Evolutionary conservation across 345 rosid genomes (phyloP), one percentile per base, ranked within the genome.

Genomic region (Populus ilicifolia): DNA sequence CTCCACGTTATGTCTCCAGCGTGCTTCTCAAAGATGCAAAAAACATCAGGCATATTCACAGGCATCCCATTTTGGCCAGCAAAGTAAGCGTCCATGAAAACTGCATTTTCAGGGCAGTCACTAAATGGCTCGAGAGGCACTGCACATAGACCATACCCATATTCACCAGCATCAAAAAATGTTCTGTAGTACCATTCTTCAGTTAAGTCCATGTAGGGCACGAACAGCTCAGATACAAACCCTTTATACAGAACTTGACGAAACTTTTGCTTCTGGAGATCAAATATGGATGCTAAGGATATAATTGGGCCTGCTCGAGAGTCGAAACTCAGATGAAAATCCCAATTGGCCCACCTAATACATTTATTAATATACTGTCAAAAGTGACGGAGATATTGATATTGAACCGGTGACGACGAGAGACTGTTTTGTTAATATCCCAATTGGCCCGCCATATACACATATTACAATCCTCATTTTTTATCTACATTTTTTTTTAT

Each of bases 301-400:
- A 75, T 70, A 39, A 80, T n/a, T 25, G 73, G 79, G 2, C 79
- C 79, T 50, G 79, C 79, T 41, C 83, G 38, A 9, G 35, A 35
- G n/a, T 80, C 83, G 7, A 75, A 75, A 30, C 79, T 66, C 11
- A 75, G 5, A 52, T 65, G 79, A 59, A 75, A 80, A 65, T 75
- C 76, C 83, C 79, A 75, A 56, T 75, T 80, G 62, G 76, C 76
- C 83, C 79, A 80, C 72, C 76, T 75, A 16, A 6, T 67, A 4
- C 23, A 8, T 1, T 4, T 10, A 43, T 43, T 43, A 43, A 43
- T 43, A 43, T 11, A 10, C 2, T 11, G 14, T 43, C 13, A 43
- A 33, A 43, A 2, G 46, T 10, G 46, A 11, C 3, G 12, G 13
- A 43, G 13, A 43, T 43, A 10, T 43, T 9, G 3, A 43, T 8